Conservation (phyloP, 2,329 filamentous ascomycete species). For the Epichloe uncinata region DNA sequence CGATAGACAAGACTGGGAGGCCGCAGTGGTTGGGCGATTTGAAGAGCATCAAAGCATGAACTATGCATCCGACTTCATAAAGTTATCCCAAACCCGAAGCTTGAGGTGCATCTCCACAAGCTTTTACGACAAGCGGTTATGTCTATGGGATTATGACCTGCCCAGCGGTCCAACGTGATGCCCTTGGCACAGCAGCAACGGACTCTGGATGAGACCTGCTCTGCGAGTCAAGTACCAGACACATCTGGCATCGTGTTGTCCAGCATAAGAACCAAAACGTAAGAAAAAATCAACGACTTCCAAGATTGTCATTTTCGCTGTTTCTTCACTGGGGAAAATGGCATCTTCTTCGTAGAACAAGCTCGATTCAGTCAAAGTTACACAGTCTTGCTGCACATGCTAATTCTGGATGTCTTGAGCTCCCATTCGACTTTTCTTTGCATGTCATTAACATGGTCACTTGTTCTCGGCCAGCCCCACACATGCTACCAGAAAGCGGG, state of each 20-base stretch:
- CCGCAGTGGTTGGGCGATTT: constrained; percentile 57
- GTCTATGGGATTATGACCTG: constrained; percentile 42
- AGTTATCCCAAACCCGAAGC: constrained; percentile 15
- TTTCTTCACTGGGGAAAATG: no score
- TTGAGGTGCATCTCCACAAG: constrained; percentile 53
- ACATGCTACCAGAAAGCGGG: neutral
- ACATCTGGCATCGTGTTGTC: neutral
- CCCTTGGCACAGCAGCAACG: neutral
- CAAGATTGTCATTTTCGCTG: no score
- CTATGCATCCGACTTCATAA: constrained; percentile 66
- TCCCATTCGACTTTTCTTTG: neutral
- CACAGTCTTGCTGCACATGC: neutral
- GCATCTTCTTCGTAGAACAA: no score
- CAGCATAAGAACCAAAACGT: no score
- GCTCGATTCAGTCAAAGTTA: no score
- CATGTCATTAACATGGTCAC: no score
- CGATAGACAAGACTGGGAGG: constrained; percentile 35
- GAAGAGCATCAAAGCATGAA: constrained; percentile 91
- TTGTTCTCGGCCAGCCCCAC: neutral
- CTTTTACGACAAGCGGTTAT: constrained; percentile 62
- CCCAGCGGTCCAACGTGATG: neutral
- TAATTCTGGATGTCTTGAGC: no score
- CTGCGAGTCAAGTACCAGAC: neutral
- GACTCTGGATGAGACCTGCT: neutral
- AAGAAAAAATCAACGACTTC: no score